Percentiles rank a stretch among this genome's conserved stretches.
These are phyloP conservation scores for Rhodamnia argentea DNA, from an alignment of 345 rosid species.

Conservation along the genomic window DNA sequence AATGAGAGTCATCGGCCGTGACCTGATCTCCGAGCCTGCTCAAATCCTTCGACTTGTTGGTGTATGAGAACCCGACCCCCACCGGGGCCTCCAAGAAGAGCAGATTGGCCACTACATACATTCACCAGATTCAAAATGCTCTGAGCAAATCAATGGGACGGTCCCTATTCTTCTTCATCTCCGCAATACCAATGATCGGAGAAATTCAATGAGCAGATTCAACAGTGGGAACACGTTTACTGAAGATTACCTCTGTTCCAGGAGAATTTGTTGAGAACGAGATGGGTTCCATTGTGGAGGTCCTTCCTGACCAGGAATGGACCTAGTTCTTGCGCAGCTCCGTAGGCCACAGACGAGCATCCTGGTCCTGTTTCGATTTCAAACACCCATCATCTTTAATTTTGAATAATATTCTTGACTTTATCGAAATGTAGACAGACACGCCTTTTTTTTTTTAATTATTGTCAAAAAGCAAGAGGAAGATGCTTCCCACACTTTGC, in stretches of 20 bases:
- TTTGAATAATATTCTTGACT: neutral
- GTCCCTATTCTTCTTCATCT: neutral
- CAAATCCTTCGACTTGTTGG: conserved; percentile 42
- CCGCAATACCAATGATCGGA: neutral
- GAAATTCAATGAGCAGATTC: neutral
- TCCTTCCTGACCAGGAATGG: conserved; percentile 42
- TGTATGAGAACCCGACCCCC: conserved; percentile 84
- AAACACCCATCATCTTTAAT: neutral
- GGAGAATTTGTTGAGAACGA: conserved; percentile 36
- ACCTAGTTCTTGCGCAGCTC: conserved; percentile 78
- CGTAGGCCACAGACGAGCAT: conserved; percentile 70
- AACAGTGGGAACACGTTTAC: neutral
- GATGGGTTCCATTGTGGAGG: conserved; percentile 7
- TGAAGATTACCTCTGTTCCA: conserved; percentile 55
- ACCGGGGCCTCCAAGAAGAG: conserved; percentile 72
- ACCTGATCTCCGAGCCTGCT: conserved; percentile 35
- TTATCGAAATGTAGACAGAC: neutral
- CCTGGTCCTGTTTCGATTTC: conserved; percentile 51
- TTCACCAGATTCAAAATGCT: neutral
- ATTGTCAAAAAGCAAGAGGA: neutral
- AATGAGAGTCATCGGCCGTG: conserved; percentile 46
- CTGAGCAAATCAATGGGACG: neutral
- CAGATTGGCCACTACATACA: conserved; percentile 52
- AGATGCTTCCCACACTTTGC: neutral
- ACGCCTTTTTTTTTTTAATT: neutral